phyloP scores from a whole-genome alignment of 75 land plant species.

The Pinus tabuliformis region DNA sequence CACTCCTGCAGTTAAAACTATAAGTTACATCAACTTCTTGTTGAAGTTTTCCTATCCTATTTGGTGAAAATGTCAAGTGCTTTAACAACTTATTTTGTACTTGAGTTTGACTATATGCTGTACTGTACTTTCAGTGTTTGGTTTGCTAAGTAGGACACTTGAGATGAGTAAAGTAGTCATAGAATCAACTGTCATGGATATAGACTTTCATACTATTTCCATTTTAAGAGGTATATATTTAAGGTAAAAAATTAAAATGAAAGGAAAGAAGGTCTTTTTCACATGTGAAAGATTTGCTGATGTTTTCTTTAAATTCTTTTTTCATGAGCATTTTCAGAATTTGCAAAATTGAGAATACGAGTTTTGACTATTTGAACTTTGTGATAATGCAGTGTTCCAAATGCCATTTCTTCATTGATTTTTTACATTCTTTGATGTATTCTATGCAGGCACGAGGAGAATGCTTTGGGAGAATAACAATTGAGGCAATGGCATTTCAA shows the following conservation, averaged over 20 bases:
- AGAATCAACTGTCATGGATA: background rate
- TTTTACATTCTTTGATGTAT: conserved; percentile 1
- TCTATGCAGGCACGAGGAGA: conserved; percentile 82
- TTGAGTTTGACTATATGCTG: too few species aligned
- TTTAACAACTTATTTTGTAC: too few species aligned
- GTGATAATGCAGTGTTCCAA: background rate
- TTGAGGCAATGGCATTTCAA: conserved; percentile 97
- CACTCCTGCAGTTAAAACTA: too few species aligned
- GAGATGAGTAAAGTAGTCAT: background rate
- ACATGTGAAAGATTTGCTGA: background rate
- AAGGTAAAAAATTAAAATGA: background rate
- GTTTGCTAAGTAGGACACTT: background rate
- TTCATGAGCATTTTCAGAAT: background rate
- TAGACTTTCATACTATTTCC: background rate
- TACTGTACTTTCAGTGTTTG: background rate
- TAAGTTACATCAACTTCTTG: too few species aligned
- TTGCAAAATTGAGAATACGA: background rate
- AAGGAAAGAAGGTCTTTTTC: background rate
- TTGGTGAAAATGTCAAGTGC: too few species aligned
- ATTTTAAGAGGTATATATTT: background rate
- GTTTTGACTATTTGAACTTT: background rate
- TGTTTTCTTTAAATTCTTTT: background rate
- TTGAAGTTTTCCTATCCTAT: too few species aligned
- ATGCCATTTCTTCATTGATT: background rate
- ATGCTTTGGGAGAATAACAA: conserved; percentile 96